Evolutionary conservation across 2,329 filamentous ascomycete species (phyloP).

Genomic region (Calonectria montana): DNA sequence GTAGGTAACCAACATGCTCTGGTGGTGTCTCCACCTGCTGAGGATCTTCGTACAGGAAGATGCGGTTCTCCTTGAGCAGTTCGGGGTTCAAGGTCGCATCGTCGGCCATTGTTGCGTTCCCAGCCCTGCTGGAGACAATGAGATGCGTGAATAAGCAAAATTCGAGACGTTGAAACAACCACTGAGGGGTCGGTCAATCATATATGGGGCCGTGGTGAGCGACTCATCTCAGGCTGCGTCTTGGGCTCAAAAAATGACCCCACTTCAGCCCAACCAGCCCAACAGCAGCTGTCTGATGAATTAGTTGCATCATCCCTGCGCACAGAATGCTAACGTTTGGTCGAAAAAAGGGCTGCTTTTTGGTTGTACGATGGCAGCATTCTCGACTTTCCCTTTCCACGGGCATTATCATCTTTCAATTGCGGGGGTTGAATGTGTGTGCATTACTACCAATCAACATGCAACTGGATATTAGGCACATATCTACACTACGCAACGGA

Average conservation of each 20-base stretch:
- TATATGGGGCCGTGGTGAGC: neutral
- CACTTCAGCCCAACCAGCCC: slow-evolving; percentile 17
- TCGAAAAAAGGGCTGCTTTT: neutral
- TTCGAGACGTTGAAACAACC: neutral
- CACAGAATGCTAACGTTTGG: neutral
- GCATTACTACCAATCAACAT: neutral
- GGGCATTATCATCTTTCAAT: neutral
- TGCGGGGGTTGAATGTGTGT: neutral
- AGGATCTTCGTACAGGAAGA: slow-evolving; percentile 25
- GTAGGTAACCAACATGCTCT: slow-evolving; percentile 24
- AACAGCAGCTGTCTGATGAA: neutral
- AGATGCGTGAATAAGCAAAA: neutral
- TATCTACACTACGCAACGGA: neutral
- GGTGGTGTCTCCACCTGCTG: slow-evolving; percentile 18
- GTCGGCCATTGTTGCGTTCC: neutral
- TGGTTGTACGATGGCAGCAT: neutral
- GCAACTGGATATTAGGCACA: neutral
- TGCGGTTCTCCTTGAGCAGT: slow-evolving; percentile 23
- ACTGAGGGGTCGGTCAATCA: neutral
- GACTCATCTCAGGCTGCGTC: slow-evolving; percentile 2
- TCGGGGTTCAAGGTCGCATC: neutral
- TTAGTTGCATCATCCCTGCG: neutral
- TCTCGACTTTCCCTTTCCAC: neutral
- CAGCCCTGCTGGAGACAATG: neutral
- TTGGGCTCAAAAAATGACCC: slow-evolving; percentile 9